A percentile compares a stretch with the other conserved stretches of the same genome.
phyloP scores from a whole-genome alignment of 192 early-diverging fungal genomes.

The Pilobolus umbonatus region DNA sequence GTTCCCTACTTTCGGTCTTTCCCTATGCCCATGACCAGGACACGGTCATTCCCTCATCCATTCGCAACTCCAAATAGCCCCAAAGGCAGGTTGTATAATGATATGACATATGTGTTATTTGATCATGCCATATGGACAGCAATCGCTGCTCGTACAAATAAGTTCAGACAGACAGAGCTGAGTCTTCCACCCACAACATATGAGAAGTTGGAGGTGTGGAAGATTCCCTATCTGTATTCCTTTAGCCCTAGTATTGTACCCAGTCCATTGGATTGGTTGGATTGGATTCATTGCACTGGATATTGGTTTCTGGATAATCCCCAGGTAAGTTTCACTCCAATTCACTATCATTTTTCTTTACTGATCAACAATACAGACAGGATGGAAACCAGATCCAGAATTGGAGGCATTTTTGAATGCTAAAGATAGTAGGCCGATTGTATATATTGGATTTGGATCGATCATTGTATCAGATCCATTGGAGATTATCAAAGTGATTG shows the following conservation, averaged over 20 bases:
- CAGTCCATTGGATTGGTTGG: constrained; percentile 58
- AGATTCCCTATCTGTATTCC: constrained; percentile 62
- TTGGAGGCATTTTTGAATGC: constrained; percentile 54
- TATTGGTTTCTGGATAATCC: constrained; percentile 75
- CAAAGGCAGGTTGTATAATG: constrained; percentile 50
- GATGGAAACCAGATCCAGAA: constrained; percentile 50
- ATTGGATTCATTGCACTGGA: constrained; percentile 64
- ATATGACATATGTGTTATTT: constrained; percentile 63
- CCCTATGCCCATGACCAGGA: constrained; percentile 76
- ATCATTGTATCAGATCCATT: constrained; percentile 69
- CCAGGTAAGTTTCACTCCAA: constrained; percentile 8
- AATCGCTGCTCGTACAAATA: constrained; percentile 50
- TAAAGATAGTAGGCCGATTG: constrained; percentile 35
- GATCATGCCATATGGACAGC: constrained; percentile 68
- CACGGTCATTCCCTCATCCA: constrained; percentile 68
- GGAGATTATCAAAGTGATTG: constrained; percentile 52
- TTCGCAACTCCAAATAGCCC: constrained; percentile 52
- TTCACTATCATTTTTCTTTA: neutral
- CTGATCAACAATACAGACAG: constrained; percentile 22
- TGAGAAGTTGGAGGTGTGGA: constrained; percentile 44
- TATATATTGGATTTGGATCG: constrained; percentile 80
- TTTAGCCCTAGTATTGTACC: constrained; percentile 60
- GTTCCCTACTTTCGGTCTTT: constrained; percentile 65
- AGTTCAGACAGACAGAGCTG: constrained; percentile 46
- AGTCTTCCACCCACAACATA: constrained; percentile 43